These are phyloP conservation scores for Blastomyces emzantsi DNA, from an alignment of 2,329 filamentous ascomycete species.

Conservation along the genomic window DNA sequence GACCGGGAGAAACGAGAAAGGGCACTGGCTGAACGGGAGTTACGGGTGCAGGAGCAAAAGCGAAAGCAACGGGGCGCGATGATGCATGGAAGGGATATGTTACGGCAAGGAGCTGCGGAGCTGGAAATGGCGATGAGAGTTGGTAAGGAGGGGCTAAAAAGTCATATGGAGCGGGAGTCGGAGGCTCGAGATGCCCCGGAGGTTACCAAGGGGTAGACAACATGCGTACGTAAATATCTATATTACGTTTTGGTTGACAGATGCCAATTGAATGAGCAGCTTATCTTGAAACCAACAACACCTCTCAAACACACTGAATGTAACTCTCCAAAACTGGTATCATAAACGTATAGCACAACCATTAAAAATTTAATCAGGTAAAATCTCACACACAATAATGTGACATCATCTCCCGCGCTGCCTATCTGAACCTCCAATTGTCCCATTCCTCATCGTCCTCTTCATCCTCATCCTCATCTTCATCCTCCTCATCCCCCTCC, in stretches of 20 bases:
- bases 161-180: slow-evolving; percentile 28
- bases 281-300: background rate
- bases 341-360: slow-evolving; percentile 6
- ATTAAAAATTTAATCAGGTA: background rate
- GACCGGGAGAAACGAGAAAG: slow-evolving; percentile 39
- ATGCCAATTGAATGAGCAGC: background rate
- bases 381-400: background rate
- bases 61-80: slow-evolving; percentile 33
- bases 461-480: slow-evolving; percentile 40
- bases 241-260: background rate
- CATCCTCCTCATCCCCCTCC: slow-evolving; percentile 26
- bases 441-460: slow-evolving; percentile 47
- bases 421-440: slow-evolving; percentile 33
- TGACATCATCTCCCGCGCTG: background rate
- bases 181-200: background rate
- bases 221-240: background rate
- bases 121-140: slow-evolving; percentile 38
- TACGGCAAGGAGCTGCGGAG: slow-evolving; percentile 37
- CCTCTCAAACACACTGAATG: too few species aligned
- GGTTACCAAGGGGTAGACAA: background rate
- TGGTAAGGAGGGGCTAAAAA: slow-evolving; percentile 35
- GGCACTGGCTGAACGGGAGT: slow-evolving; percentile 37
- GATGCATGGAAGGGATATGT: slow-evolving; percentile 33
- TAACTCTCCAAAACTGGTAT: slow-evolving; percentile 9
- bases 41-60: slow-evolving; percentile 37